These are phyloP conservation scores for Eucommia ulmoides DNA, from an alignment of 257 asterid species.

Conservation along the genomic window DNA sequence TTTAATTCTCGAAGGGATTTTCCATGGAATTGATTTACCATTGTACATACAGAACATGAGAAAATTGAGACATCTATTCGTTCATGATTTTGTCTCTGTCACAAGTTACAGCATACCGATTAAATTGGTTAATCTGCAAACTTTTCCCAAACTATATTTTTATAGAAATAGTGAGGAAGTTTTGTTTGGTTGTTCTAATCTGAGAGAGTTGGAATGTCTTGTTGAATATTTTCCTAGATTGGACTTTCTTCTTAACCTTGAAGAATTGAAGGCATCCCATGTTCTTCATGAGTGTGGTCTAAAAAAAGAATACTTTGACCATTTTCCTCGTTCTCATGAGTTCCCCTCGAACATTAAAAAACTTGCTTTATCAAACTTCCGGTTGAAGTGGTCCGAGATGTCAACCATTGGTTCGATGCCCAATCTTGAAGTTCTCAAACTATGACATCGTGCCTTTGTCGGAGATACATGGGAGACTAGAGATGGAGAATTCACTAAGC, in stretches of 20 bases:
- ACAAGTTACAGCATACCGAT: too few relatives aligned
- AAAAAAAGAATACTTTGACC: too few relatives aligned
- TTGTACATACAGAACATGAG: too few relatives aligned
- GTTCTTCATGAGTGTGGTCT: not conserved
- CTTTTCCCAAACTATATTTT: too few relatives aligned
- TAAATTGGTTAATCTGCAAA: too few relatives aligned
- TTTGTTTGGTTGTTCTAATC: too few relatives aligned
- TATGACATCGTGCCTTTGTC: not conserved
- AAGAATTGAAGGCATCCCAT: conserved; percentile 3
- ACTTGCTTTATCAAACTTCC: conserved; percentile 2
- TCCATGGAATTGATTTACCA: too few relatives aligned
- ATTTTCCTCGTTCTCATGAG: not conserved
- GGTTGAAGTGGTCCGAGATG: not conserved
- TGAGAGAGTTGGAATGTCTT: too few relatives aligned
- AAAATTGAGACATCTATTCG: conserved; percentile 8
- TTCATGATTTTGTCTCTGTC: too few relatives aligned
- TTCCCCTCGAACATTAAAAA: conserved; percentile 5
- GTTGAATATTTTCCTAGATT: not conserved
- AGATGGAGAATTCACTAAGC: not conserved
- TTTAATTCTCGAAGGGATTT: not conserved
- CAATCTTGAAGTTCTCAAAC: conserved; percentile 5
- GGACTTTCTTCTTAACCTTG: not conserved
- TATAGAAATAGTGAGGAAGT: too few relatives aligned
- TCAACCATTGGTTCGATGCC: not conserved
- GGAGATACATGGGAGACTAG: conserved; percentile 1